phyloP scores from a whole-genome alignment of 306 rosid species.

The Pachyrhizus erosus region DNA sequence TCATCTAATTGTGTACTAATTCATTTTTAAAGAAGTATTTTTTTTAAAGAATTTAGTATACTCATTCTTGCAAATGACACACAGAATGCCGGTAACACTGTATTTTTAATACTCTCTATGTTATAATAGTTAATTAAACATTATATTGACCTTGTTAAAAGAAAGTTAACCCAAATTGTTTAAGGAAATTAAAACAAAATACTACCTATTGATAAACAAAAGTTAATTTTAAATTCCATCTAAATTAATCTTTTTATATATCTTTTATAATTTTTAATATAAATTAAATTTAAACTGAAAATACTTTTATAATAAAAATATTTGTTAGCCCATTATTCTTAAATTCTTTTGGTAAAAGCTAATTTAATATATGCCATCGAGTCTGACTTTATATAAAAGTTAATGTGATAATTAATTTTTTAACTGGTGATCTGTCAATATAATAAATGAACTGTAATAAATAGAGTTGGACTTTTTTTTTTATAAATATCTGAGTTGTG shows the following conservation, averaged over 20 bases:
- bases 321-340: neutral
- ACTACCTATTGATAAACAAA: neutral
- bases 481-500: neutral
- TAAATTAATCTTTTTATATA: neutral
- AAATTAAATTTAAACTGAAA: neutral
- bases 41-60: neutral
- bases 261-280: neutral
- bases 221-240: neutral
- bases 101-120: neutral
- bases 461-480: neutral
- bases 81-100: neutral
- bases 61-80: neutral
- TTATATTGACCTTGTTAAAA: neutral
- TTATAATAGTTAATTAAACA: neutral
- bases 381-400: neutral
- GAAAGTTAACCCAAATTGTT: neutral
- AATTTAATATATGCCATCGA: neutral
- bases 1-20: too few species aligned
- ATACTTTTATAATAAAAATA: neutral
- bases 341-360: neutral
- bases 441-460: neutral
- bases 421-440: neutral
- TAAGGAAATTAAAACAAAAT: neutral
- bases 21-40: neutral
- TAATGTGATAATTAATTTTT: neutral